phyloP scores from a whole-genome alignment of 768 basidiomycete genomes.

The Chiua virens region DNA sequence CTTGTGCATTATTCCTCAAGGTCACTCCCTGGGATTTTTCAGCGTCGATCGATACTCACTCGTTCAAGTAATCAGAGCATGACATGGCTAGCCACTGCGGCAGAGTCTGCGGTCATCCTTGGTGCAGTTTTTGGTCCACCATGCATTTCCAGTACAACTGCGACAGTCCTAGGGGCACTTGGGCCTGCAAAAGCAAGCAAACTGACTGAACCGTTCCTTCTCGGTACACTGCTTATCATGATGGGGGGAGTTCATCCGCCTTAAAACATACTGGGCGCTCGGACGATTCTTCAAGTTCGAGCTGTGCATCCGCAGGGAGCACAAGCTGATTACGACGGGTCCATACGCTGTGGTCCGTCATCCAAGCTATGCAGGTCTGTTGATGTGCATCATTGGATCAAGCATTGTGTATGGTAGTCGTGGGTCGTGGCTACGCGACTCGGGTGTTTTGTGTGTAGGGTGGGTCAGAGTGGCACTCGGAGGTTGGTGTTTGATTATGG shows the following conservation, averaged over 20 bases:
- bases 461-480: neutral
- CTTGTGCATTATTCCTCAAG: neutral
- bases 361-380: conserved; percentile 22
- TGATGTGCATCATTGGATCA: neutral
- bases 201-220: conserved; percentile 1
- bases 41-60: too few relatives aligned
- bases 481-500: neutral
- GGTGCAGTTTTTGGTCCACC: too few relatives aligned
- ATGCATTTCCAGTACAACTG: neutral
- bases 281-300: conserved; percentile 22
- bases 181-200: conserved; percentile 8
- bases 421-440: conserved; percentile 3
- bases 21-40: too few relatives aligned
- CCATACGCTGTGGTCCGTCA: conserved; percentile 31
- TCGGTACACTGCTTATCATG: conserved; percentile 6
- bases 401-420: neutral
- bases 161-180: neutral
- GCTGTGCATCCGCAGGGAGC: conserved; percentile 18
- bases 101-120: too few relatives aligned
- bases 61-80: too few relatives aligned
- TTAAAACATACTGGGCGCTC: conserved; percentile 10
- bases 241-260: conserved; percentile 5
- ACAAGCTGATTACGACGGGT: conserved; percentile 26
- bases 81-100: too few relatives aligned
- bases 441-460: neutral